phyloP scores from a whole-genome alignment of 257 asterid species.

The Solanum piurae region DNA sequence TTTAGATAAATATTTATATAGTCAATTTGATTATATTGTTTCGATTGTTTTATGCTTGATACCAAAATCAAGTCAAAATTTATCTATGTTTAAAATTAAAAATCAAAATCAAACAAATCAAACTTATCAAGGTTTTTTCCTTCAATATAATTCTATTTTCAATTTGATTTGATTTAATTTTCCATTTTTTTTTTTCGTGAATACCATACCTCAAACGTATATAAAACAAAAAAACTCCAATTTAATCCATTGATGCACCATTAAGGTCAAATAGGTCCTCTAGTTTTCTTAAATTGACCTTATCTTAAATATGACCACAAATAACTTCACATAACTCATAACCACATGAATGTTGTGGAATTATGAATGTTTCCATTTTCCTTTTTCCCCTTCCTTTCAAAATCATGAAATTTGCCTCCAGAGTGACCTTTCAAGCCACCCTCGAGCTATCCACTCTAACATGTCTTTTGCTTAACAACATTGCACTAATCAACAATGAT shows the following conservation, averaged over 20 bases:
- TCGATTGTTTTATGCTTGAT: not conserved
- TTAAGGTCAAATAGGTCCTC: not conserved
- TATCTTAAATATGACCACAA: not conserved
- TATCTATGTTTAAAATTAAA: not conserved
- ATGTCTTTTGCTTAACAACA: no score
- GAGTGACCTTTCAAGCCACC: not conserved
- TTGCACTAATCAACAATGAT: not conserved
- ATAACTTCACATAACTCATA: not conserved
- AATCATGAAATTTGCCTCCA: not conserved
- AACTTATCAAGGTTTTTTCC: not conserved
- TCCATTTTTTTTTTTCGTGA: not conserved
- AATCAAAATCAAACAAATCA: not conserved
- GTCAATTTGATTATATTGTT: not conserved
- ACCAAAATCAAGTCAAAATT: not conserved
- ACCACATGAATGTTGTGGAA: not conserved
- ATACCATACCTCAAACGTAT: not conserved
- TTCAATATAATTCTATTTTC: not conserved
- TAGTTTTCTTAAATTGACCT: not conserved
- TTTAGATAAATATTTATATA: no score
- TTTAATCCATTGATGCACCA: not conserved
- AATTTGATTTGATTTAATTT: not conserved
- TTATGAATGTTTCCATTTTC: not conserved
- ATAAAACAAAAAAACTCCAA: not conserved
- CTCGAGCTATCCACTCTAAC: not conserved
- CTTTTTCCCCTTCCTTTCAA: not conserved